Conservation (phyloP, 1,284 basidiomycete species). For the Pseudozyma sp. region DNA sequence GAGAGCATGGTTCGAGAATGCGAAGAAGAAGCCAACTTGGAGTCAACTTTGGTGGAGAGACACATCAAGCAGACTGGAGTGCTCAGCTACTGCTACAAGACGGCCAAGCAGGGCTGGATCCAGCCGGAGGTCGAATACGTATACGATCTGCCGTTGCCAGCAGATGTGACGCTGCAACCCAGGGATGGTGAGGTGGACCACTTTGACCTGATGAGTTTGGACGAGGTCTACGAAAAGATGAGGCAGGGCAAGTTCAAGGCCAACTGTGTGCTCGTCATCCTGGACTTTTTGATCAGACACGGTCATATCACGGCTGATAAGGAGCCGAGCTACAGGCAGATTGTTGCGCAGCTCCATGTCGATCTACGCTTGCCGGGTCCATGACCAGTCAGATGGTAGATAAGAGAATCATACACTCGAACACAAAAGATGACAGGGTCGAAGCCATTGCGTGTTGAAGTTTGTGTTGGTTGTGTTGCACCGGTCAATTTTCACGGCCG, state of each 20-base stretch:
- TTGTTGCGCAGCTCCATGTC: constrained; percentile 79
- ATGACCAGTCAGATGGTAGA: constrained; percentile 5
- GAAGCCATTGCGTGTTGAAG: no score
- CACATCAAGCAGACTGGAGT: constrained; percentile 72
- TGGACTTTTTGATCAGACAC: constrained; percentile 85
- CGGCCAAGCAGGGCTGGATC: constrained; percentile 72
- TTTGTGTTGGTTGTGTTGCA: no score
- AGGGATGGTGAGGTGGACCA: constrained; percentile 92
- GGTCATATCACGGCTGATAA: constrained; percentile 81
- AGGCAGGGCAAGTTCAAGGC: constrained; percentile 80
- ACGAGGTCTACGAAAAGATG: constrained; percentile 59
- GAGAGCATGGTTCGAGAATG: constrained; percentile 90
- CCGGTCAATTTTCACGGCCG: neutral
- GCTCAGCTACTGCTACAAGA: constrained; percentile 74
- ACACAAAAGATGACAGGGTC: no score
- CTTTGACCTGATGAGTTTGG: constrained; percentile 74
- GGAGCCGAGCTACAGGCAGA: constrained; percentile 80
- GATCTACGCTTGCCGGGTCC: constrained; percentile 71
- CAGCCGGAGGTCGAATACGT: constrained; percentile 68
- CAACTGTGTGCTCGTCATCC: constrained; percentile 83
- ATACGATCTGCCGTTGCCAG: constrained; percentile 62
- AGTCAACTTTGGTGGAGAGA: constrained; percentile 75
- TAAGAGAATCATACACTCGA: neutral
- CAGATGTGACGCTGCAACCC: constrained; percentile 76
- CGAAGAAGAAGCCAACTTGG: constrained; percentile 88